Base-by-base conservation (phyloP, 1,139 yeast genomes). In the Candida glucosophila region DNA sequence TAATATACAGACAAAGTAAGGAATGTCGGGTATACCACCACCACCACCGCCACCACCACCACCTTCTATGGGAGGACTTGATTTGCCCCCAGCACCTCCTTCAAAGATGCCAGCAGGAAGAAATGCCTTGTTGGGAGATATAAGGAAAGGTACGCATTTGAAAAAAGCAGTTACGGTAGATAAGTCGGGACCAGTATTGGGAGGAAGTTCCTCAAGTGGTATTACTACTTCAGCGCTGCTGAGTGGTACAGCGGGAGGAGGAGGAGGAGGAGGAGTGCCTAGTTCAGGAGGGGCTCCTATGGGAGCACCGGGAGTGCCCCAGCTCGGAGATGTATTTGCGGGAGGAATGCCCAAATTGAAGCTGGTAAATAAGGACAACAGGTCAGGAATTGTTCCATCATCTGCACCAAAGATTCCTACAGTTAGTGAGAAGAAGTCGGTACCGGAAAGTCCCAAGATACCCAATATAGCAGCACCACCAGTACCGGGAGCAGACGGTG, bases 71-170 rank as follows among this genome's bases (percentile, higher is more conserved):
- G 41, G 44, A 6, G 27, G 36, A 4, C 29, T 40, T 6, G 33
- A 34, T 13, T 28, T 35, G 12, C 37, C 50, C 4, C 37, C 50
- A 10, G 43, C 36, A 6, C 50, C 58, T 4, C 61, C 65, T 6
- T 55, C 70, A 2, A 34, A 49, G 5, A 40, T 52, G 32, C 48
- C 61, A 15, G 52, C 64, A 3, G 78, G 78, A 11, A 59, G 92
- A 44, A 83, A 80, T 44, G 96, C 96, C 1, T 61, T 88, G 26
- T 61, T 88, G 20, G 85, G 90, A 18, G 95, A 85, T 49, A 88
- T 88, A 38, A 71, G 88, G 39, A 80, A 82, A 41, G 97, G 96
- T 12, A 60, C 65, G 36, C 59, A 45, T 29, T 64, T 88, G 38
- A 85, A 82, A 51, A 83, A 85, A 41, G 80, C 95, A 2, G 58